These are phyloP conservation scores for Fusarium bulbicola DNA, from an alignment of 2,329 filamentous ascomycete species.

Conservation along the genomic window DNA sequence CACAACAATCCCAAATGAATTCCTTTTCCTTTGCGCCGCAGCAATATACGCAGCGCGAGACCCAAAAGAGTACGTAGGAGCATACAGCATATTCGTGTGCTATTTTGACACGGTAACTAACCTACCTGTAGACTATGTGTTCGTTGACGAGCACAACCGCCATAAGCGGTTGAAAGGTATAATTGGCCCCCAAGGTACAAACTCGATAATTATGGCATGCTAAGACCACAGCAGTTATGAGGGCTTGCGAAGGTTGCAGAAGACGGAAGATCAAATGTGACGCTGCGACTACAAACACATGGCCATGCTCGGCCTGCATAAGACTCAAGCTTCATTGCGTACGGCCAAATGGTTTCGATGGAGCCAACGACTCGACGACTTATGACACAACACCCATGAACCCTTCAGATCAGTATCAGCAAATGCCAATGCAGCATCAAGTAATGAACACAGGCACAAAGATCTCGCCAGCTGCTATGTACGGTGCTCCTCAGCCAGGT, in stretches of 20 bases:
- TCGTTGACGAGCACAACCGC: conserved; percentile 97
- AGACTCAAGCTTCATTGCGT: conserved; percentile 93
- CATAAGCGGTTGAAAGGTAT: conserved; percentile 95
- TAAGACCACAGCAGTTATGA: conserved; percentile 74
- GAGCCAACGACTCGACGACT: conserved; percentile 50
- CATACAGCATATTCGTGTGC: conserved; percentile 11
- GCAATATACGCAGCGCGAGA: conserved; percentile 67
- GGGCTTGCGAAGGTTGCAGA: conserved; percentile 94
- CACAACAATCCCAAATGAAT: conserved; percentile 70
- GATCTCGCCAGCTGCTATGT: conserved; percentile 53
- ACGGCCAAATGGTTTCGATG: conserved; percentile 79
- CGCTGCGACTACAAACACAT: conserved; percentile 94
- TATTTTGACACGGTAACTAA: conserved; percentile 20
- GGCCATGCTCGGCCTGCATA: conserved; percentile 95
- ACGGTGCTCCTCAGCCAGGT: conserved; percentile 57
- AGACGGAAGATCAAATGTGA: conserved; percentile 98
- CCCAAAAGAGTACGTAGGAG: conserved; percentile 79
- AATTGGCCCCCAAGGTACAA: conserved; percentile 11
- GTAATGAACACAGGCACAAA: conserved; percentile 55
- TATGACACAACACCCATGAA: conserved; percentile 48
- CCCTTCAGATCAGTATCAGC: conserved; percentile 53
- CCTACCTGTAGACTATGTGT: conserved; percentile 83
- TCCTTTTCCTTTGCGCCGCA: conserved; percentile 79
- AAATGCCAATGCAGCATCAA: conserved; percentile 61
- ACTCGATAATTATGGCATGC: background rate